Percentiles rank a stretch among this genome's conserved stretches.
These are phyloP conservation scores for Grigorovia humatica DNA, from an alignment of 805 yeast genomes.

Conservation along the genomic window DNA sequence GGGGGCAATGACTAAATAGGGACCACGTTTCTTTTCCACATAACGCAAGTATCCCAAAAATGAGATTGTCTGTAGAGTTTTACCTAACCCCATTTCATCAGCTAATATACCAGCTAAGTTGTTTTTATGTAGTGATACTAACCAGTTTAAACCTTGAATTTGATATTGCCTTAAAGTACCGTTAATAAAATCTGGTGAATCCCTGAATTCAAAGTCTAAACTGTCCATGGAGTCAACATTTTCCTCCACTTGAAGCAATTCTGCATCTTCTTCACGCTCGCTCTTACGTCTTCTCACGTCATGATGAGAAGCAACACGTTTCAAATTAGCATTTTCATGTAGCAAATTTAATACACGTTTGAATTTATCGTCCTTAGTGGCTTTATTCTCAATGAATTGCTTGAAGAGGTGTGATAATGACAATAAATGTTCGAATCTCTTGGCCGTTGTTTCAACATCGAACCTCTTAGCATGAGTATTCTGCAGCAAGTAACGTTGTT, in stretches of 20 bases:
- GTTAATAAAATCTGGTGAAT: conserved; percentile 64
- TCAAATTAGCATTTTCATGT: conserved; percentile 15
- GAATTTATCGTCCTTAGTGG: conserved; percentile 49
- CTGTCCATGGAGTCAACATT: conserved; percentile 12
- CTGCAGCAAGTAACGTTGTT: conserved; percentile 19
- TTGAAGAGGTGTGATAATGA: conserved; percentile 57
- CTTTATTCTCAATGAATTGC: conserved; percentile 58
- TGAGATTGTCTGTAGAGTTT: conserved; percentile 70
- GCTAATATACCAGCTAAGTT: conserved; percentile 68
- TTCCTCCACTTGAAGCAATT: conserved; percentile 48
- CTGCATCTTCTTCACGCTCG: conserved; percentile 72
- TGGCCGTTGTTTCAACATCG: conserved; percentile 49
- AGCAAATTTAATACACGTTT: conserved; percentile 38
- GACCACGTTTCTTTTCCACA: conserved; percentile 50
- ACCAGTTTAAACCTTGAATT: conserved; percentile 74
- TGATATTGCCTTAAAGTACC: conserved; percentile 67
- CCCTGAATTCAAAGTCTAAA: conserved; percentile 47
- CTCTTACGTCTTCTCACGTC: conserved; percentile 49
- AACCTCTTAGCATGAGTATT: conserved; percentile 27
- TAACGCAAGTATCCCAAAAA: conserved; percentile 64
- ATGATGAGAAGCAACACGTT: conserved; percentile 3
- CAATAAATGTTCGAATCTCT: conserved; percentile 55
- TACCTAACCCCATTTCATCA: conserved; percentile 82
- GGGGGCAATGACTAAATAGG: conserved; percentile 68
- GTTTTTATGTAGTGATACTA: conserved; percentile 56